phyloP scores from a whole-genome alignment of 2,329 filamentous ascomycete species.

The Fusarium lateritium region DNA sequence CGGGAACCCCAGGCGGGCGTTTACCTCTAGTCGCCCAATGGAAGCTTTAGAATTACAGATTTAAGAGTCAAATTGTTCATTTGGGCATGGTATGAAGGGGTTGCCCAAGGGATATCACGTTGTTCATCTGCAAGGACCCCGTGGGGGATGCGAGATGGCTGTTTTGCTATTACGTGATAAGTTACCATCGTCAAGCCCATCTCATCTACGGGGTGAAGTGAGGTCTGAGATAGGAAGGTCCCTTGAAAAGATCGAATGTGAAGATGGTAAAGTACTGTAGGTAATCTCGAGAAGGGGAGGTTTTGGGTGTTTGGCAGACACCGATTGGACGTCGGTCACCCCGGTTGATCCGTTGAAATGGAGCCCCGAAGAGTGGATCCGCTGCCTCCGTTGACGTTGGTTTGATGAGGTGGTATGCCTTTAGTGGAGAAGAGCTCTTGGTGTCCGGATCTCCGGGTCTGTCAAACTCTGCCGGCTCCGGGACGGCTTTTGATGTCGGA shows the following conservation, averaged over 20 bases:
- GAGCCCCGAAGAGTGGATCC: conserved; percentile 10
- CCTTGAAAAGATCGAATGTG: conserved; percentile 8
- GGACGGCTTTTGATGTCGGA: conserved; percentile 4
- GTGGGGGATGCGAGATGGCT: conserved; percentile 25
- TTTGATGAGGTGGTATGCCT: neutral
- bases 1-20: conserved; percentile 5
- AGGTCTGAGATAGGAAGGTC: conserved; percentile 26
- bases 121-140: conserved; percentile 18
- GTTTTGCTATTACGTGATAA: conserved; percentile 37
- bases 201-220: neutral
- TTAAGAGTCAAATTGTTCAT: neutral
- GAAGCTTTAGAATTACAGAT: conserved; percentile 14
- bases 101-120: neutral
- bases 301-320: neutral
- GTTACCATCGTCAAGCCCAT: neutral
- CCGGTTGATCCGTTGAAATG: conserved; percentile 36
- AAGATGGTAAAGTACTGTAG: neutral
- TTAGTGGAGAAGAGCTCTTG: conserved; percentile 9
- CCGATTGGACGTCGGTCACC: conserved; percentile 38
- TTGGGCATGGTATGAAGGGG: neutral
- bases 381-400: conserved; percentile 19
- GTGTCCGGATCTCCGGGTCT: neutral
- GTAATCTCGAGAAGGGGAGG: conserved; percentile 14
- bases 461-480: conserved; percentile 4
- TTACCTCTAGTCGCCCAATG: conserved; percentile 16